Evolutionary conservation across 208 protist genomes (phyloP), one percentile per base, ranked within the genome.

Genomic region (Leishmania amazonensis): DNA sequence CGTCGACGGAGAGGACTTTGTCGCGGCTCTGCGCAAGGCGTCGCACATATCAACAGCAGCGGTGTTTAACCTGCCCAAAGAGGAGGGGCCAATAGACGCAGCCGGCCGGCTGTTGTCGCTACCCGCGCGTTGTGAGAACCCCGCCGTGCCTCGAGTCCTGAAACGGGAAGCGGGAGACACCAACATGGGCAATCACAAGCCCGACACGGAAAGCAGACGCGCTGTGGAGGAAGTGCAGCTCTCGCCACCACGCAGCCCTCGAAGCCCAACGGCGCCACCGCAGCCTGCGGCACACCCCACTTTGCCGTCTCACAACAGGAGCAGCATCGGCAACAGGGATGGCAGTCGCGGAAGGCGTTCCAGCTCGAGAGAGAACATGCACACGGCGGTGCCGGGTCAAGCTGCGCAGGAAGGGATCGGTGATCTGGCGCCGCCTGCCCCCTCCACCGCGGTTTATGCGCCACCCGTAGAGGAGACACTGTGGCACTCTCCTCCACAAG

Each of bases 1-100:
- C 31, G 76, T 82, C 4, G 85, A 88, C 24, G 85, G 81, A 9
- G 53, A 72, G 2, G 68, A 54, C 57, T 83, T 88, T 67, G 85
- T 84, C 3, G 51, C 57, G 3, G 81, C 85, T 28, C 81, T 85
- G 28, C 81, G 81, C 8, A 58, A 28, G 13, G 75, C 76, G 2
- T 49, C 81, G 58, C 31, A 75, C 0, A 76, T 79, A 9, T 80
- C 79, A 1, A 51, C 49, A 3, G 21, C 28, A 3, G 83, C 62
- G n/a, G 78, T 82, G 4, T 83, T 86, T 47, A 80, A 78, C 49
- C 24, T 80, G 73, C 76, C 77, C 0, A 54, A 74, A 31, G 77
- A 80, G 31, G 72, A 49, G 19, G 68, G 76, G 4, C 76, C 81
- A 28, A 78, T 73, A n/a, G 79, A 81, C 45, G 71, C 76, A 42